Evolutionary conservation across 139 green algal species (phyloP).

Genomic region (Haematococcus sp.): DNA sequence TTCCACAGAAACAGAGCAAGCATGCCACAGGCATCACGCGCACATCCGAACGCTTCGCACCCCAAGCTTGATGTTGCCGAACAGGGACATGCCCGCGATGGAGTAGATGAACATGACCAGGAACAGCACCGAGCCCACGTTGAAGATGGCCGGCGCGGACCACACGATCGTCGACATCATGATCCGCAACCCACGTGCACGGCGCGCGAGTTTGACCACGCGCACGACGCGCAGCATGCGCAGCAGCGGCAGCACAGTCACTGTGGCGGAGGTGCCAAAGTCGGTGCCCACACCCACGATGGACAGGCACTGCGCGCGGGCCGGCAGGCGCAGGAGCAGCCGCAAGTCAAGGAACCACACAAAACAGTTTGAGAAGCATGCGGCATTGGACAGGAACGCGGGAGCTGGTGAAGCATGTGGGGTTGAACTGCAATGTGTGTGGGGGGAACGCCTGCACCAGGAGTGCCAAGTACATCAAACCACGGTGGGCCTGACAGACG

Average conservation of each 20-base stretch:
- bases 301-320: constrained; percentile 16
- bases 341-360: constrained; percentile 37
- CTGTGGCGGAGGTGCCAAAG: no score
- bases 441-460: no score
- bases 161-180: constrained; percentile 10
- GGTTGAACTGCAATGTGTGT: no score
- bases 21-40: no score
- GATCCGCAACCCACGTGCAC: constrained; percentile 61
- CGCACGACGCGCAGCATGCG: not conserved
- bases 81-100: constrained; percentile 76
- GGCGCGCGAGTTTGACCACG: constrained; percentile 27
- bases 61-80: constrained; percentile 55
- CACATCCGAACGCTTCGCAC: no score
- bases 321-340: constrained; percentile 61
- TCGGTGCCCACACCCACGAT: no score
- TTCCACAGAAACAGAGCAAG: no score
- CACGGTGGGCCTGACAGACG: no score
- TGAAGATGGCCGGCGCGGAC: constrained; percentile 54
- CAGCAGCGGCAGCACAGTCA: constrained; percentile 24
- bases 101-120: constrained; percentile 81
- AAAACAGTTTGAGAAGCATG: no score
- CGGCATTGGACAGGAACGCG: no score
- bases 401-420: no score
- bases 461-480: no score
- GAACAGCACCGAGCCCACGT: constrained; percentile 65